Percentiles rank a stretch among this genome's conserved stretches.
These are phyloP conservation scores for Aspergillus brunneoviolaceus DNA, from an alignment of 2,329 filamentous ascomycete genomes.

Conservation along the genomic window DNA sequence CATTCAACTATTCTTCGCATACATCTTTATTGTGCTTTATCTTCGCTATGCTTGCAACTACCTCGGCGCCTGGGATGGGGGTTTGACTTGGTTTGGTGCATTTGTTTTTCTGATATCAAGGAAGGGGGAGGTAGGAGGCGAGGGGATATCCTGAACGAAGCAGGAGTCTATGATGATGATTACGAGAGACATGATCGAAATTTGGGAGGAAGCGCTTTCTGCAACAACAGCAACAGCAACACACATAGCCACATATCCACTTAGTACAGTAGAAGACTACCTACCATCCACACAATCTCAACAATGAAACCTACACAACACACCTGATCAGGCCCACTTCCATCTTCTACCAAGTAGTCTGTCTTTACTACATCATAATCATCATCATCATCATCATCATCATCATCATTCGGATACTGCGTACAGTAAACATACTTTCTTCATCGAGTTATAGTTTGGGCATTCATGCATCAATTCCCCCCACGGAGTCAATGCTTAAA, in stretches of 20 bases:
- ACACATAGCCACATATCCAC: background rate
- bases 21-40: background rate
- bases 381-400: no score
- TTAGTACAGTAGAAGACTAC: background rate
- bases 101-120: background rate
- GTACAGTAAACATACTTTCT: no score
- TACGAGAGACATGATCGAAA: constrained; percentile 1
- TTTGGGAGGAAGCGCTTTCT: background rate
- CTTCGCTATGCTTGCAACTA: background rate
- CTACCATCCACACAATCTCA: background rate
- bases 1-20: background rate
- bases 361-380: no score
- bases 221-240: no score
- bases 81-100: background rate
- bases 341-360: no score
- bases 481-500: background rate
- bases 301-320: no score
- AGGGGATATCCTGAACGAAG: background rate
- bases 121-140: background rate
- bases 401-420: no score
- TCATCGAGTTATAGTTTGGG: background rate
- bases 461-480: background rate
- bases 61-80: constrained; percentile 1
- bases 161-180: constrained; percentile 4
- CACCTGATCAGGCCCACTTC: no score